phyloP scores from a whole-genome alignment of 306 rosid species.

The Prunus mongolica region DNA sequence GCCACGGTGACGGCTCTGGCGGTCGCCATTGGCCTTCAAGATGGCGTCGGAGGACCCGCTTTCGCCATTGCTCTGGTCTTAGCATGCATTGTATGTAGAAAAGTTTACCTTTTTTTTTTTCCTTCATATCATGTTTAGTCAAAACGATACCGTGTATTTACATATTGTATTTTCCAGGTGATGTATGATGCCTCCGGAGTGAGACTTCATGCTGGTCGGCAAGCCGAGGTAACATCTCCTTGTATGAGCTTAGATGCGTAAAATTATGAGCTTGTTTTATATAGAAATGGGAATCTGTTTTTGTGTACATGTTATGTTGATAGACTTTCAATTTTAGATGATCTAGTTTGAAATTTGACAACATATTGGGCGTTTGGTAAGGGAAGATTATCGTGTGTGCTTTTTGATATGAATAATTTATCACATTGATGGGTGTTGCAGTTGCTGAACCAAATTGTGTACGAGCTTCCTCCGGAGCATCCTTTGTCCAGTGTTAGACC shows the following conservation, averaged over 20 bases:
- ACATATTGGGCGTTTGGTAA: not conserved
- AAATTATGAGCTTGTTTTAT: not conserved
- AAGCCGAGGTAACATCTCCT: slow-evolving; percentile 74
- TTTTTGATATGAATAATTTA: not conserved
- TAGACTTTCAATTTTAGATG: not conserved
- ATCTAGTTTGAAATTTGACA: not conserved
- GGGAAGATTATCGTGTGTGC: not conserved
- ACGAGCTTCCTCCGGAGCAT: slow-evolving; percentile 89
- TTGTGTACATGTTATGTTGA: not conserved
- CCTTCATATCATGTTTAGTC: not conserved
- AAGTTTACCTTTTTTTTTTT: not conserved
- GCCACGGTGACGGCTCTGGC: slow-evolving; percentile 79
- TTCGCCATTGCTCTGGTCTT: slow-evolving; percentile 77
- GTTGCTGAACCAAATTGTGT: slow-evolving; percentile 95
- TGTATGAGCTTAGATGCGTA: not conserved
- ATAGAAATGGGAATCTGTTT: not conserved
- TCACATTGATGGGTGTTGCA: slow-evolving; percentile 35
- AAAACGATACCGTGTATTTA: not conserved
- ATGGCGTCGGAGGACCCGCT: slow-evolving; percentile 67
- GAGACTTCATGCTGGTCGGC: slow-evolving; percentile 95
- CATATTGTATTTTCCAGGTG: slow-evolving; percentile 46
- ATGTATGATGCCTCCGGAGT: slow-evolving; percentile 98
- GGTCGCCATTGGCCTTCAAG: slow-evolving; percentile 60
- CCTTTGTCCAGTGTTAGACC: slow-evolving; percentile 72
- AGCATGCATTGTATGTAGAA: slow-evolving; percentile 65